Percentiles rank a stretch among this genome's conserved stretches.
phyloP scores from a whole-genome alignment of 2,329 filamentous ascomycete species.

The Lecanicillium sp. region DNA sequence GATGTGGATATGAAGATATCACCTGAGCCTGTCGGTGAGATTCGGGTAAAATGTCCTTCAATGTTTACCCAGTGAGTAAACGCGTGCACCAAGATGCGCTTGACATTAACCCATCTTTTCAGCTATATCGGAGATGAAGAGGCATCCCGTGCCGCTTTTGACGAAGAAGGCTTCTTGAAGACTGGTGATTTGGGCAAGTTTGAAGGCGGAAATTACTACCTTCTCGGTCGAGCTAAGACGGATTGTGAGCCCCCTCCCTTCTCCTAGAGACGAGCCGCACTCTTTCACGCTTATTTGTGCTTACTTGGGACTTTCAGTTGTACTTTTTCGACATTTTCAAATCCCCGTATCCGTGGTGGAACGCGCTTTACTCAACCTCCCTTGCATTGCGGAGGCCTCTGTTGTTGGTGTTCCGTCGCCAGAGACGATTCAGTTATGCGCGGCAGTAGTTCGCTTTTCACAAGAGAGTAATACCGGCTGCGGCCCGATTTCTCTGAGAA shows the following conservation, averaged over 20 bases:
- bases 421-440: not conserved
- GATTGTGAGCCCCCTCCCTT: not conserved
- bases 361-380: not conserved
- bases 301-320: not conserved
- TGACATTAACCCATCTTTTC: not conserved
- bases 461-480: no score
- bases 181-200: slow-evolving; percentile 81
- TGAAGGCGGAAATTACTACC: slow-evolving; percentile 28
- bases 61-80: slow-evolving; percentile 18
- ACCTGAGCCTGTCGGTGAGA: slow-evolving; percentile 13
- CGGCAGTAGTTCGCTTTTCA: no score
- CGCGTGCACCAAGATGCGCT: not conserved
- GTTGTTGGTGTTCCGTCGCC: not conserved
- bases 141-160: slow-evolving; percentile 71
- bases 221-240: not conserved
- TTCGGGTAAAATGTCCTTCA: slow-evolving; percentile 15
- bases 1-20: not conserved
- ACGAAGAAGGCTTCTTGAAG: slow-evolving; percentile 84
- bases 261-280: not conserved
- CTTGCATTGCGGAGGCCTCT: not conserved
- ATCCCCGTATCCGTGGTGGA: not conserved
- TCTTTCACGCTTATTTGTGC: not conserved
- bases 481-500: no score
- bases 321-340: not conserved
- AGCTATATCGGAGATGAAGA: slow-evolving; percentile 46